Conservation (phyloP, 2,329 filamentous ascomycete genomes). For the Talaromyces atroroseus region DNA sequence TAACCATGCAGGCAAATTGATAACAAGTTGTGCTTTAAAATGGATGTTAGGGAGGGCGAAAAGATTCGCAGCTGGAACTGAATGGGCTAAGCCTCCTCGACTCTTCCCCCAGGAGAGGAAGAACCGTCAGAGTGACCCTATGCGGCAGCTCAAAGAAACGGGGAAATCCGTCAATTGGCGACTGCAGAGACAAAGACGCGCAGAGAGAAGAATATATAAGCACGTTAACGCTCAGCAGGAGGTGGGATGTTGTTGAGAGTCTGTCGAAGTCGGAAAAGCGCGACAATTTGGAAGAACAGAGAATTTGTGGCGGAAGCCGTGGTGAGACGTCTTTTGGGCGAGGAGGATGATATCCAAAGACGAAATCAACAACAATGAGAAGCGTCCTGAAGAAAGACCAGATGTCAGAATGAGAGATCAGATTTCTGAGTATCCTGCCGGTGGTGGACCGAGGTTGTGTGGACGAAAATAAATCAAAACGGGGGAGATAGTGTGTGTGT, state of each 20-base stretch:
- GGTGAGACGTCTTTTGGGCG: constrained; percentile 33
- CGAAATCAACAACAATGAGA: constrained; percentile 4
- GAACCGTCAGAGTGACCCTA: constrained; percentile 96
- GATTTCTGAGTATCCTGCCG: no score
- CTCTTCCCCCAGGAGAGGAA: constrained; percentile 99
- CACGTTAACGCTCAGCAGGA: constrained; percentile 30
- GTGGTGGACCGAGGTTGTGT: not conserved
- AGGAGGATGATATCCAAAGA: constrained; percentile 30
- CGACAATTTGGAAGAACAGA: constrained; percentile 40
- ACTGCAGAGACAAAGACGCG: constrained; percentile 34
- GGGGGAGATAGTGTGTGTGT: not conserved
- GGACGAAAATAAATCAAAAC: not conserved
- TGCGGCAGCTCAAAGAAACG: constrained; percentile 90
- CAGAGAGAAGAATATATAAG: constrained; percentile 19
- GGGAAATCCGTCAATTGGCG: constrained; percentile 46
- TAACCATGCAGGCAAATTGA: constrained; percentile 49
- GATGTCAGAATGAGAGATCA: not conserved
- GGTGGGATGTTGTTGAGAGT: constrained; percentile 46
- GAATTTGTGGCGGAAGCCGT: constrained; percentile 34
- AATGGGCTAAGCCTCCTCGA: constrained; percentile 97
- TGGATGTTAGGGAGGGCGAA: constrained; percentile 83
- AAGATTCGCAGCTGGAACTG: constrained; percentile 84
- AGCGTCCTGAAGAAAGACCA: not conserved
- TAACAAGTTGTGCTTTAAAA: constrained; percentile 16
- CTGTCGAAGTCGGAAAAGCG: constrained; percentile 37